Evolutionary conservation across 768 basidiomycete genomes (phyloP), one percentile per base, ranked within the genome.

Genomic region (Mycena indigotica): DNA sequence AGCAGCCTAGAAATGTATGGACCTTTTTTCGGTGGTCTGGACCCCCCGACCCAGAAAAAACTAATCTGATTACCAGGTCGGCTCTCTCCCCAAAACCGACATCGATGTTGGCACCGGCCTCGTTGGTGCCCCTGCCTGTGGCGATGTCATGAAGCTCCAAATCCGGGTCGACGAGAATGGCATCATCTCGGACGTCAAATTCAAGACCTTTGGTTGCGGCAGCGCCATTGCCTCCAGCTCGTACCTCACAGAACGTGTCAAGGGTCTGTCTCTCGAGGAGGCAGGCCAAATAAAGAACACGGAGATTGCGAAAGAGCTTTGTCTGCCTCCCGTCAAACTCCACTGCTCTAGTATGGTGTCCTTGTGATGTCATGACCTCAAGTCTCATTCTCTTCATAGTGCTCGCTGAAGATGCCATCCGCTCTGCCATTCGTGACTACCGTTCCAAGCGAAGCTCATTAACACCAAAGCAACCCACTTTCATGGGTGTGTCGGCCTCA

Each of bases 141-240:
- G 95, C 66, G 95, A 97, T 77, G 96, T 98, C 45, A 99, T 99
- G 96, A 98, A 98, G 75, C 87, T 99, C 12, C 96, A 98, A 75
- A 99, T 99, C 69, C 89, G 93, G 65, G 97, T 99, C 56, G 88
- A 96, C 72, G 95, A 96, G 58, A 80, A 91, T 30, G 94, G 95
- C 30, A 84, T 98, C 73, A 99, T 99, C 69, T 91, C 89, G 48
- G 97, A 99, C 70, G 97, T 98, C 75, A 97, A 96, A 77, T 98
- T 98, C 82, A 99, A 98, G 81, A 98, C 97, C 0, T 98, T 99
- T 73, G 96, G 97, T 2, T 98, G 97, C 72, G 97, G 97, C 52
- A 95, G 93, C 63, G 95, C 95, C 65, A 99, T 99, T 58, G 97
- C 97, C 1, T 96, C 94, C 1, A 95, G 93, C 68, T 95, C 93